Evolutionary conservation across 352 stramenopile species (phyloP), one percentile per base, ranked within the genome.

Genomic region (Phytopythium chamaehyphon): DNA sequence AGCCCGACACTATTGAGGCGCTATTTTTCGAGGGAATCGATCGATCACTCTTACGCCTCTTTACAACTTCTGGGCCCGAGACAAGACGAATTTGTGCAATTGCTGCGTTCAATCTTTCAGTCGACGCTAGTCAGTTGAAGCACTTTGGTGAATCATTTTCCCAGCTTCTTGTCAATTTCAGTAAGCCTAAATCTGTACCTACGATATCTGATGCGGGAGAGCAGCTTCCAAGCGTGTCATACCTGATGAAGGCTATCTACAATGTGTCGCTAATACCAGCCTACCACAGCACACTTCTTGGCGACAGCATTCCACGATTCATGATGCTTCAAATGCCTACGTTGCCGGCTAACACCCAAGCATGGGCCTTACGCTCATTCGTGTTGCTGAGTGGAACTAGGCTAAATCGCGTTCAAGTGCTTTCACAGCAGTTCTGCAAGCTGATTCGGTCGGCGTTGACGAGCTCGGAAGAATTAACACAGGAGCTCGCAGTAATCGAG

Each of bases 1-100:
- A 90, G 54, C 52, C 59, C 28, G 68, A 67, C 3, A 56, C 81
- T 2, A 63, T 80, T 1, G 81, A 92, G 47, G 43, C 66, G 14
- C 61, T 90, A 40, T 69, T 90, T 23, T 80, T 81, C 37, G 81
- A 92, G 50, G 81, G 81, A 36, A 73, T 88, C 12, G 81, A 92
- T 33, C 78, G 78, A 15, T 73, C 65, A 6, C 59, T 92, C 11
- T 53, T 69, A 18, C 69, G 72, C 1, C 53, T 92, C 15, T 65
- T 81, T 18, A 63, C 66, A 16, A 59, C 70, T 0, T 46, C 72
- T 12, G 79, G 70, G 22, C 47, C 47, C 26, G 81, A 92, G 48
- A 90, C 76, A 38, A 86, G 83, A 39, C 81, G 78, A 9, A 83
- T 88, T 36, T 88, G 78, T 33, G 76, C 75, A 7, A 58, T 86